Evolutionary conservation across 257 asterid genomes (phyloP).

Genomic region (Jaltomata sinuosa): DNA sequence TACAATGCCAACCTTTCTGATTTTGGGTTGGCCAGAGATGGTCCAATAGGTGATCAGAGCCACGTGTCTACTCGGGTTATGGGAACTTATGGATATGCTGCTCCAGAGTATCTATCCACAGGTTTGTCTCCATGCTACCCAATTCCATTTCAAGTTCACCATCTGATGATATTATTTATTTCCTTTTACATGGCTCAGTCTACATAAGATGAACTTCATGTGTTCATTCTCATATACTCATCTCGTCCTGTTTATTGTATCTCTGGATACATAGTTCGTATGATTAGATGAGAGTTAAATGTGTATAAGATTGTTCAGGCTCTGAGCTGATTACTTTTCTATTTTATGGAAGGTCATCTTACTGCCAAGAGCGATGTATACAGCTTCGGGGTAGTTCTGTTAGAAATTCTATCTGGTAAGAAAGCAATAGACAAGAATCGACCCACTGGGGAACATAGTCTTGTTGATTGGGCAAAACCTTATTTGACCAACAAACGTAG

Average conservation of each 20-base stretch:
- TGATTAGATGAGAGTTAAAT: background rate
- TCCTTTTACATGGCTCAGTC: background rate
- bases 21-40: constrained; percentile 72
- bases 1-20: constrained; percentile 69
- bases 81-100: constrained; percentile 73
- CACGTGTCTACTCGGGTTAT: constrained; percentile 63
- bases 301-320: background rate
- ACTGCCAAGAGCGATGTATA: constrained; percentile 71
- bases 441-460: constrained; percentile 54
- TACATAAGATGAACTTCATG: background rate
- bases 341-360: constrained; percentile 41
- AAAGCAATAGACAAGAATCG: constrained; percentile 73
- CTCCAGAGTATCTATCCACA: constrained; percentile 61
- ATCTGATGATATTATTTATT: background rate
- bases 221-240: background rate
- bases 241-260: background rate
- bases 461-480: constrained; percentile 78
- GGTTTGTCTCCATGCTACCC: constrained; percentile 16
- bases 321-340: background rate
- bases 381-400: constrained; percentile 71
- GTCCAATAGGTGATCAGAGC: constrained; percentile 66
- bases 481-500: constrained; percentile 54
- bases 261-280: background rate
- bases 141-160: background rate
- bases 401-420: constrained; percentile 57